phyloP scores from a whole-genome alignment of 2,329 filamentous ascomycete genomes.

The Orbilia oligospora region DNA sequence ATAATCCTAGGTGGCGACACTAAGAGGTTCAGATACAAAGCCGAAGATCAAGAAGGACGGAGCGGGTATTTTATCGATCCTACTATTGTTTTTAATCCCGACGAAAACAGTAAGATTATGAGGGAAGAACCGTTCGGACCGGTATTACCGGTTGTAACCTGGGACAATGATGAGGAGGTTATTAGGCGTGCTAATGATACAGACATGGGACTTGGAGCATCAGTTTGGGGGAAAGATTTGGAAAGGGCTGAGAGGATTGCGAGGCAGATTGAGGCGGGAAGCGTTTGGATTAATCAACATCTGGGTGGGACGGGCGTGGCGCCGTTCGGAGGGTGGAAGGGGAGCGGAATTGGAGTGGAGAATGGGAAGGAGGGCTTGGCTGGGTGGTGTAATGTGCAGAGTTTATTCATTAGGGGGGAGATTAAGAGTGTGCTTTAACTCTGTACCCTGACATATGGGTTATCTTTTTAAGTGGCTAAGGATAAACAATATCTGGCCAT shows the following conservation, averaged over 20 bases:
- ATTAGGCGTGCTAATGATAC: constrained; percentile 70
- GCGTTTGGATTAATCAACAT: constrained; percentile 72
- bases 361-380: constrained; percentile 64
- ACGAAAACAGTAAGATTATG: constrained; percentile 69
- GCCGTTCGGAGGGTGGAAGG: constrained; percentile 65
- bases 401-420: constrained; percentile 35
- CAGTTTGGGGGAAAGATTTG: constrained; percentile 72
- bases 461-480: no score
- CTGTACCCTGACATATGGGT: no score
- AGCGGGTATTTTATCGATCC: constrained; percentile 74
- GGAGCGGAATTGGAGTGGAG: constrained; percentile 66
- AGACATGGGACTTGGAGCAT: constrained; percentile 71
- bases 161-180: constrained; percentile 69
- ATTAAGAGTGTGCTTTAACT: constrained; percentile 33
- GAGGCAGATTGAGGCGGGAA: constrained; percentile 71
- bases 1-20: constrained; percentile 62
- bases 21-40: constrained; percentile 63
- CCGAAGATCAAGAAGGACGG: background rate
- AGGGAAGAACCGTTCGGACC: constrained; percentile 72
- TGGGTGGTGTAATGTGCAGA: constrained; percentile 64
- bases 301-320: constrained; percentile 70
- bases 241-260: constrained; percentile 70
- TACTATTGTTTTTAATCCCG: constrained; percentile 74
- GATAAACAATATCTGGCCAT: no score
- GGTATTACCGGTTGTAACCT: constrained; percentile 70